phyloP scores from a whole-genome alignment of 768 basidiomycete species.

The Cystobasidium onofrii region DNA sequence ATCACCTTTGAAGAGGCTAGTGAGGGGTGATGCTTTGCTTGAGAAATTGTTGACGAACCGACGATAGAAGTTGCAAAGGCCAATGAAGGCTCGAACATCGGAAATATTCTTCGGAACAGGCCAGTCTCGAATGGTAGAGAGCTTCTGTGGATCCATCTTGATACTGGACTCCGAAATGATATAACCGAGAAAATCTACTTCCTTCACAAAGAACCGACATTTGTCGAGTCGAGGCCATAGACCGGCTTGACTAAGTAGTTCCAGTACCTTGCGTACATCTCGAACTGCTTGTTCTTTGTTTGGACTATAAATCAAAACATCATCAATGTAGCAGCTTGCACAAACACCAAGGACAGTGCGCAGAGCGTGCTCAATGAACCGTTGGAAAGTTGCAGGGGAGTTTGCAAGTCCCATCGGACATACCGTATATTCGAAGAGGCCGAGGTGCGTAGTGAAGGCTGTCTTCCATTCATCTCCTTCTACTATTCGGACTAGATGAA shows the following conservation, averaged over 20 bases:
- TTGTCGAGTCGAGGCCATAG: not conserved
- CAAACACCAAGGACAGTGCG: constrained; percentile 47
- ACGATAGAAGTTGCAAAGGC: not conserved
- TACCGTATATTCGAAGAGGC: constrained; percentile 48
- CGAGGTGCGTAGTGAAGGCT: constrained; percentile 47
- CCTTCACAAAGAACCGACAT: not conserved
- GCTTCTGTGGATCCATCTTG: constrained; percentile 1
- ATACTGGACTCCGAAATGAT: not conserved
- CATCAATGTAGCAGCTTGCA: constrained; percentile 47
- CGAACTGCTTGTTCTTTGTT: not conserved
- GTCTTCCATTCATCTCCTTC: constrained; percentile 50
- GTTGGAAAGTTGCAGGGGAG: constrained; percentile 48
- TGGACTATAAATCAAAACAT: constrained; percentile 7
- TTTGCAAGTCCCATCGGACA: constrained; percentile 48
- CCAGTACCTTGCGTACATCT: constrained; percentile 1
- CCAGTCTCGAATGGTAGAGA: not conserved
- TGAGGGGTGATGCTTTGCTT: not conserved
- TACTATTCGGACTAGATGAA: constrained; percentile 48
- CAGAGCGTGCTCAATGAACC: constrained; percentile 49
- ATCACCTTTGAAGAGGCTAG: not conserved
- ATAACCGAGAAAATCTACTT: not conserved
- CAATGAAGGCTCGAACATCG: not conserved
- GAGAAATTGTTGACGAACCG: not conserved
- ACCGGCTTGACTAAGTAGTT: not conserved
- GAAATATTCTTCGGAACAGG: not conserved